These are phyloP conservation scores for Lactuca saligna DNA, from an alignment of 129 eudicot genomes.

Conservation along the genomic window DNA sequence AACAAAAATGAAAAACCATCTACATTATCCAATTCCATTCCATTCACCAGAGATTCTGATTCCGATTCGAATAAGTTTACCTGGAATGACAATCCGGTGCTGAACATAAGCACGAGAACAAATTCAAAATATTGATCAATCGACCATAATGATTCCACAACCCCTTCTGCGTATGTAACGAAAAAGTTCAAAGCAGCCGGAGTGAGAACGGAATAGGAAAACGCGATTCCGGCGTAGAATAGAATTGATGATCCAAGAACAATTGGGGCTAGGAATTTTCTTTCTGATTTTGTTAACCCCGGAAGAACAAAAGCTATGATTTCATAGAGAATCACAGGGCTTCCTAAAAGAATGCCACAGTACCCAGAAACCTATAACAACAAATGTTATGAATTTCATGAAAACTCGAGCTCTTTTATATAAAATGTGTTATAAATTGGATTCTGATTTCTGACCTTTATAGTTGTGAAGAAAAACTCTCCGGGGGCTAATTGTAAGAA, in stretches of 20 bases:
- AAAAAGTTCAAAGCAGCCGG: constrained; percentile 98
- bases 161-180: constrained; percentile 93
- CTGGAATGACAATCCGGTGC: constrained; percentile 99
- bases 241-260: constrained; percentile 91
- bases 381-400: background rate
- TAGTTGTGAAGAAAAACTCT: constrained; percentile 93
- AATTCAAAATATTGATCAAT: constrained; percentile 98
- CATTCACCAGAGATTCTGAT: background rate
- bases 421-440: background rate
- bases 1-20: background rate
- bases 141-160: constrained; percentile 95
- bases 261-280: constrained; percentile 84
- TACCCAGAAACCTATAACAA: constrained; percentile 89
- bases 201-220: constrained; percentile 89
- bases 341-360: constrained; percentile 91
- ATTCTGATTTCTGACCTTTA: constrained; percentile 52
- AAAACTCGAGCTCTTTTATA: constrained; percentile 7
- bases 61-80: constrained; percentile 30
- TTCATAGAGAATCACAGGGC: constrained; percentile 92
- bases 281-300: constrained; percentile 80
- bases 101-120: constrained; percentile 94
- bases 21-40: background rate
- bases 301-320: constrained; percentile 92
- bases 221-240: constrained; percentile 76
- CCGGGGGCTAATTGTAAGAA: constrained; percentile 96